Evolutionary conservation across 495 filamentous ascomycete genomes (phyloP).

Genomic region (Hyaloscypha hepaticicola): DNA sequence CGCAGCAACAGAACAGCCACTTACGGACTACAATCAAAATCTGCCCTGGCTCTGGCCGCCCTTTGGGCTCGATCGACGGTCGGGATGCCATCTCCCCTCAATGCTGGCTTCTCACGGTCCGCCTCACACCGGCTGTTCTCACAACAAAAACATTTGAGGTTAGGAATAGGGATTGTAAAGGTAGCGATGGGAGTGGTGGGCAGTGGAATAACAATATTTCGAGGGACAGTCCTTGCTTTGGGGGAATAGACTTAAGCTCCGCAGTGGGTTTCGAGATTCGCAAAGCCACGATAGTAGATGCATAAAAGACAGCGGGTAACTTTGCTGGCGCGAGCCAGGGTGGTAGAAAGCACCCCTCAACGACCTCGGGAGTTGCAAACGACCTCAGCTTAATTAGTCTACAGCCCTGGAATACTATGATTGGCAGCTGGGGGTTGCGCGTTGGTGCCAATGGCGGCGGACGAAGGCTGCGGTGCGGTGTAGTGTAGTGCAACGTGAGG

Average conservation of each 20-base stretch:
- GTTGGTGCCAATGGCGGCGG: background rate
- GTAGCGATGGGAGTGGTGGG: slow-evolving; percentile 9
- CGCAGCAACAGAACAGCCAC: slow-evolving; percentile 36
- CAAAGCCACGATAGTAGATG: slow-evolving; percentile 23
- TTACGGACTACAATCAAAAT: slow-evolving; percentile 76
- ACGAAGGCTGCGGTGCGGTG: background rate
- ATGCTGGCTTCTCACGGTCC: slow-evolving; percentile 18
- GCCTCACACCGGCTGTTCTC: slow-evolving; percentile 11
- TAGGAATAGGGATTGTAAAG: background rate
- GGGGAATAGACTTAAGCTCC: slow-evolving; percentile 7
- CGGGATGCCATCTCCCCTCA: slow-evolving; percentile 45
- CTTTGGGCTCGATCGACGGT: slow-evolving; percentile 34
- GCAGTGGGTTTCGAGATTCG: slow-evolving; percentile 21
- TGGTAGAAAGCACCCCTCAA: background rate
- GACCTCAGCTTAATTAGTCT: background rate
- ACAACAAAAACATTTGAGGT: slow-evolving; percentile 25
- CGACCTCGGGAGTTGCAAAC: background rate
- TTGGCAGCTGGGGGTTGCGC: background rate
- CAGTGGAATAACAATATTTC: slow-evolving; percentile 17
- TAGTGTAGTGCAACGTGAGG: too few species aligned
- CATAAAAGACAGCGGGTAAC: slow-evolving; percentile 24
- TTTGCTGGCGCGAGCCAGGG: slow-evolving; percentile 24
- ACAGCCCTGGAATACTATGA: background rate
- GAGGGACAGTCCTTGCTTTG: slow-evolving; percentile 12
- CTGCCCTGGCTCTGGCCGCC: slow-evolving; percentile 60